Base-by-base conservation (phyloP, 208 protist species). In the Blechomonas ayalai region DNA sequence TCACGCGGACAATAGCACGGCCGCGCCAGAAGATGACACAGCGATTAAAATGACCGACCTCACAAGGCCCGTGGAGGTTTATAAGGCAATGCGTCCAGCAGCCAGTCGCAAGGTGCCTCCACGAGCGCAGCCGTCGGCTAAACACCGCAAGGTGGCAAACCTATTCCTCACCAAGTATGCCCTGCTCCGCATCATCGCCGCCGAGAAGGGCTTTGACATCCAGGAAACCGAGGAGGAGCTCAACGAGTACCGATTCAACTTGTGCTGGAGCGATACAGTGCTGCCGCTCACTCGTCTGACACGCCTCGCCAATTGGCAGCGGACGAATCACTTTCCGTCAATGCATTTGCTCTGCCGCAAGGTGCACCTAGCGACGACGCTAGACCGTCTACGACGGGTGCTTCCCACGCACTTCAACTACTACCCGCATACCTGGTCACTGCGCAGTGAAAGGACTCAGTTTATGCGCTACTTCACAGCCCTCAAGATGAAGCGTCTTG, bases 271-370 rank as follows among this genome's bases (percentile, higher is more conserved):
- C 36, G 95, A 98, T 52, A 86, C 80, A 8, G 87, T 88, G 12
- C 73, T 97, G 46, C 71, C 81, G n/a, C 54, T 93, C 25, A 88
- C 90, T 26, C 62, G 82, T 15, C 64, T 97, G 10, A 87, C 91
- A 37, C 71, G 79, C 1, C 56, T 97, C 22, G 72, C 70, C 22
- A 89, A 83, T 56, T 96, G 89, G 75, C 95, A 98, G 68, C 74
- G 83, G 19, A 95, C 93, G 10, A 98, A 98, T 72, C 95, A 98
- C 64, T 97, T 97, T 61, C 91, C 94, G 3, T 85, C 78, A 16
- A 98, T 97, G 95, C 74, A 87, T 48, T 69, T 96, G 33, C 62
- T 98, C 10, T 92, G 87, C 28, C 77, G 94, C 25, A 98, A 98
- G 60, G 80, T 76, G 1, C 88, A 90, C 51, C 67, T 97, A n/a